Evolutionary conservation across 192 early-diverging fungal species (phyloP).

Genomic region (Spinellus fusiger): DNA sequence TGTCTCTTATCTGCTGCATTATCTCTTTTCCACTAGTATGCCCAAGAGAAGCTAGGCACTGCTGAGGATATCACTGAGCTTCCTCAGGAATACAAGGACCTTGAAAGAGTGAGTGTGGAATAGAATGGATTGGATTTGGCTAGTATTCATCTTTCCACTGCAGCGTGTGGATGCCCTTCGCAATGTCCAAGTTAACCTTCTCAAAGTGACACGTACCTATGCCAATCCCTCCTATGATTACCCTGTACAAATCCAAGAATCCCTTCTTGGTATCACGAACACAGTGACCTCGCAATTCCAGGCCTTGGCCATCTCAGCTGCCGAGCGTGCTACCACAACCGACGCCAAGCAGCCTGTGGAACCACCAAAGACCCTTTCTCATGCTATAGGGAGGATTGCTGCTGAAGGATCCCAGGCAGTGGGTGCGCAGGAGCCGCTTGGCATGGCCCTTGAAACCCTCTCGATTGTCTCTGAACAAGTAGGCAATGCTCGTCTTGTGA

Average conservation of each 20-base stretch:
- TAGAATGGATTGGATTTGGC: not conserved
- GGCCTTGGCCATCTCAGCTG: slow-evolving; percentile 38
- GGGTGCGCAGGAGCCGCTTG: slow-evolving; percentile 79
- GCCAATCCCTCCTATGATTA: slow-evolving; percentile 72
- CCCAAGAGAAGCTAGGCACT: slow-evolving; percentile 80
- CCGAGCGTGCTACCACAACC: slow-evolving; percentile 39
- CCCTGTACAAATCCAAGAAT: slow-evolving; percentile 62
- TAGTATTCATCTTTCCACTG: not conserved
- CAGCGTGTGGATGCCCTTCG: slow-evolving; percentile 78
- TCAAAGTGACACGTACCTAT: slow-evolving; percentile 72
- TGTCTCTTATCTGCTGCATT: not conserved
- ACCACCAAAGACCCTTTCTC: slow-evolving; percentile 56
- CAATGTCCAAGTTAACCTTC: slow-evolving; percentile 58
- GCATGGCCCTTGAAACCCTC: slow-evolving; percentile 82
- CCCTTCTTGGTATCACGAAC: slow-evolving; percentile 64
- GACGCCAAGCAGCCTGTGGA: slow-evolving; percentile 27
- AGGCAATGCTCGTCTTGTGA: slow-evolving; percentile 68
- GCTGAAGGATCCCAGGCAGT: slow-evolving; percentile 59
- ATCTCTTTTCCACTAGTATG: slow-evolving; percentile 56
- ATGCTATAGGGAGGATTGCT: slow-evolving; percentile 71
- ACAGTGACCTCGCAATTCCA: slow-evolving; percentile 61
- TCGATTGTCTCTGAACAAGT: slow-evolving; percentile 80
- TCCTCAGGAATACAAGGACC: slow-evolving; percentile 86
- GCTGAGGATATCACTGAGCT: slow-evolving; percentile 85
- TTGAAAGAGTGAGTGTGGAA: slow-evolving; percentile 69